phyloP scores from a whole-genome alignment of 2,329 filamentous ascomycete species.

The Fusarium sp. region DNA sequence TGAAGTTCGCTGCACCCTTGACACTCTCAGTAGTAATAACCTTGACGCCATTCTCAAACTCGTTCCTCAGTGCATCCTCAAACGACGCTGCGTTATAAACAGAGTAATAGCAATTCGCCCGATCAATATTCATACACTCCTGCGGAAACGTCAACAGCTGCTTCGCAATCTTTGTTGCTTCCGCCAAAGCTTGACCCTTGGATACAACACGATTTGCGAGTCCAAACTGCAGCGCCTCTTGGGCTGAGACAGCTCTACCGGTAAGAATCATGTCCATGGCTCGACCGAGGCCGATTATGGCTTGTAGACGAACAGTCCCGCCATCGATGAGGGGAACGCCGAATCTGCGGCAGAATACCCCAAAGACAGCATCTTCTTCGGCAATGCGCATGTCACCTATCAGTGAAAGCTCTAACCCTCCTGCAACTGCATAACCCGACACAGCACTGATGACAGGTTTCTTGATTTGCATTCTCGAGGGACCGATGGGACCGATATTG shows the following conservation, averaged over 20 bases:
- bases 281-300: constrained; percentile 5
- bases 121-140: constrained; percentile 9
- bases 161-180: constrained; percentile 18
- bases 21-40: constrained; percentile 2
- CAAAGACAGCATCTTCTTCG: constrained; percentile 6
- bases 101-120: constrained; percentile 7
- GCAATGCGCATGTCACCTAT: constrained; percentile 10
- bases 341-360: constrained; percentile 15
- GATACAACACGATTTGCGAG: constrained; percentile 6
- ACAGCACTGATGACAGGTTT: constrained; percentile 19
- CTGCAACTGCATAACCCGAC: constrained; percentile 1
- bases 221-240: constrained; percentile 18
- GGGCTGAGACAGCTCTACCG: neutral
- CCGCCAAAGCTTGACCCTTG: constrained; percentile 1
- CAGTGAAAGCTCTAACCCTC: constrained; percentile 4
- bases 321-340: constrained; percentile 19
- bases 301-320: constrained; percentile 14
- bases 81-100: neutral
- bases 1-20: constrained; percentile 1
- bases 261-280: constrained; percentile 22
- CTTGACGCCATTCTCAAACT: constrained; percentile 12
- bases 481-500: neutral
- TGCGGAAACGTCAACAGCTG: constrained; percentile 10
- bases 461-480: constrained; percentile 3
- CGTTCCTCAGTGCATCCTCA: constrained; percentile 16